Conservation (phyloP, 192 early-diverging fungal species). For the Piromyces finnis region DNA sequence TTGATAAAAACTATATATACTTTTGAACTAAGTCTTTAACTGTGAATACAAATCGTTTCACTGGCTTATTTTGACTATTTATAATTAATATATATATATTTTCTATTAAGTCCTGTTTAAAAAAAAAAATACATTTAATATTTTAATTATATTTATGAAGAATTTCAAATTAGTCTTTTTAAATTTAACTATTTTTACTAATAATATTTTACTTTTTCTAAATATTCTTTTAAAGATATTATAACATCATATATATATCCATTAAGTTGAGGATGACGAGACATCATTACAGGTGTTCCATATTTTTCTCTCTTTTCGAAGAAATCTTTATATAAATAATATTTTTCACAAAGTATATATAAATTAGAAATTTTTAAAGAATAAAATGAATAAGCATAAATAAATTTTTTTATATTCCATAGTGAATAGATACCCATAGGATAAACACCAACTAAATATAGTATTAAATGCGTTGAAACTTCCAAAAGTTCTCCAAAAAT, state of each 20-base stretch:
- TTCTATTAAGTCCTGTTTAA: background rate
- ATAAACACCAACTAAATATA: background rate
- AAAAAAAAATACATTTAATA: no score
- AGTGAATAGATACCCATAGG: no score
- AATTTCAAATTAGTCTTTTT: no score
- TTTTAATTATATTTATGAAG: no score
- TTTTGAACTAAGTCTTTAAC: background rate
- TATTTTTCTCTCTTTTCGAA: background rate
- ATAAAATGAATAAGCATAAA: no score
- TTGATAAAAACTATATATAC: background rate
- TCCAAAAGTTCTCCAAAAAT: background rate
- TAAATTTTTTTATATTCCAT: background rate
- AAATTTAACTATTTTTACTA: no score
- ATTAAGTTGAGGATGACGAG: background rate
- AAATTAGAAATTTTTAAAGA: no score
- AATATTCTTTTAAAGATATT: background rate
- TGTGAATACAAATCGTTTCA: background rate
- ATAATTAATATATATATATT: background rate
- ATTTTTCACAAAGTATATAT: background rate
- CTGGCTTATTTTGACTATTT: background rate
- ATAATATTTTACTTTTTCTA: background rate
- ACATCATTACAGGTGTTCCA: background rate
- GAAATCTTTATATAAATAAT: background rate
- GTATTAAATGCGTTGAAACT: background rate
- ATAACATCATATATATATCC: background rate